These are phyloP conservation scores for Globisporangium ultimum DNA, from an alignment of 352 stramenopile species.

Conservation along the genomic window DNA sequence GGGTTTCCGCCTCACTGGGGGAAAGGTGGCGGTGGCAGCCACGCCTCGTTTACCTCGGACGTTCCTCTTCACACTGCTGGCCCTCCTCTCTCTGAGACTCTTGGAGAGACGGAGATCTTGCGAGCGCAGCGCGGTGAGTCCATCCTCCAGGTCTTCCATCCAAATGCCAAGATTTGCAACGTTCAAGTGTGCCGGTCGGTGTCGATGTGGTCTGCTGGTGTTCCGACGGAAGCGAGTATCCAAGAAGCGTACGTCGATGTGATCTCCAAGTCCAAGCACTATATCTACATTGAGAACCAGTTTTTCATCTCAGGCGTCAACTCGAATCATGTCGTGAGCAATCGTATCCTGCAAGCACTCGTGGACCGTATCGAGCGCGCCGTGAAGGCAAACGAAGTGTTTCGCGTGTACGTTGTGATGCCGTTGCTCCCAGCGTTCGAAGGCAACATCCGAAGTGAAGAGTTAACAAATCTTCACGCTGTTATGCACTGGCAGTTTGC, in stretches of 20 bases:
- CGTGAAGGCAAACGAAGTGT: constrained; percentile 65
- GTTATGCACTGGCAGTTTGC: constrained; percentile 90
- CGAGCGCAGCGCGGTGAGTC: constrained; percentile 61
- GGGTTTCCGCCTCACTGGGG: constrained; percentile 13
- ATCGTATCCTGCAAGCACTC: constrained; percentile 79
- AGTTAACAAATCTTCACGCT: constrained; percentile 81
- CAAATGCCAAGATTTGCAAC: constrained; percentile 72
- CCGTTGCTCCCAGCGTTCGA: constrained; percentile 79
- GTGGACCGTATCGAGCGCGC: constrained; percentile 80
- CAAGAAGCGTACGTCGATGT: constrained; percentile 82
- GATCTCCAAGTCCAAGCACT: constrained; percentile 80
- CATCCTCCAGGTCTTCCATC: constrained; percentile 64
- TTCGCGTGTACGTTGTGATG: constrained; percentile 87
- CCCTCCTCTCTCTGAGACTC: constrained; percentile 18
- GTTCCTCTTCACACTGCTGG: constrained; percentile 11
- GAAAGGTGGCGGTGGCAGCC: constrained; percentile 2
- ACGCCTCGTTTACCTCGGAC: constrained; percentile 13
- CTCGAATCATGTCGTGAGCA: constrained; percentile 71
- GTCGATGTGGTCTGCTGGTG: constrained; percentile 85
- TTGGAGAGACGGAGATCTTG: constrained; percentile 49
- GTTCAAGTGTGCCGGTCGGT: constrained; percentile 83
- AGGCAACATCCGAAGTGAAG: constrained; percentile 78
- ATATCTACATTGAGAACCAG: constrained; percentile 93
- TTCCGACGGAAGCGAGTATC: constrained; percentile 79
- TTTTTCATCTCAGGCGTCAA: constrained; percentile 90